A percentile compares a stretch with the other conserved stretches of the same genome.
These are phyloP conservation scores for Globisporangium barbulae DNA, from an alignment of 352 stramenopile genomes.

Conservation along the genomic window DNA sequence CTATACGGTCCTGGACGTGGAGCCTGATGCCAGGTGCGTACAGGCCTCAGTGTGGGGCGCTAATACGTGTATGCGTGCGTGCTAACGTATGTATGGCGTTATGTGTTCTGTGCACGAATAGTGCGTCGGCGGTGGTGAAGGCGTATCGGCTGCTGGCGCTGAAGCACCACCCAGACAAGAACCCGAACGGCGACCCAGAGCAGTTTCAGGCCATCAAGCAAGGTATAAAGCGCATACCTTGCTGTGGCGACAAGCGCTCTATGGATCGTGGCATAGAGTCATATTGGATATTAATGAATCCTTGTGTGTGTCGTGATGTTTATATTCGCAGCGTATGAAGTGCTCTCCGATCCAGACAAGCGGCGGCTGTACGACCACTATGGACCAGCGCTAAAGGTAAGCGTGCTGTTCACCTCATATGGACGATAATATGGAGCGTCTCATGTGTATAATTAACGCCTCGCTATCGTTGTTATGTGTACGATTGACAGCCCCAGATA, in stretches of 20 bases:
- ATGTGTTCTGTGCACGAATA: constrained; percentile 25
- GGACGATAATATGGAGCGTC: neutral
- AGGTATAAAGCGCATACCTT: constrained; percentile 18
- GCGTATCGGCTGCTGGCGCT: constrained; percentile 93
- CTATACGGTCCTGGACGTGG: constrained; percentile 67
- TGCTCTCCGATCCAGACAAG: constrained; percentile 74
- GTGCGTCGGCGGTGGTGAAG: constrained; percentile 91
- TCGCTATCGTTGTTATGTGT: neutral
- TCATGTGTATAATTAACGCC: neutral
- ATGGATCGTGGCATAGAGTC: neutral
- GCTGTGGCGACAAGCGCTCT: neutral
- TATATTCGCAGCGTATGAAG: constrained; percentile 48
- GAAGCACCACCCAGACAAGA: constrained; percentile 97
- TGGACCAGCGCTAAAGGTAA: constrained; percentile 46
- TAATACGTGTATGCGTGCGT: neutral
- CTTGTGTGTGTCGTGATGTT: neutral
- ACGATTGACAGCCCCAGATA: constrained; percentile 29
- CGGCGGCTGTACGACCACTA: constrained; percentile 75
- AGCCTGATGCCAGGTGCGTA: constrained; percentile 47
- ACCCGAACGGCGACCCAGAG: constrained; percentile 82
- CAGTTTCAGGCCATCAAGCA: constrained; percentile 86
- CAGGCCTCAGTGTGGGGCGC: too few relatives aligned
- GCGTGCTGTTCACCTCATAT: neutral
- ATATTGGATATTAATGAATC: neutral
- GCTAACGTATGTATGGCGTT: neutral